These are phyloP conservation scores for Epichloe coenophiala DNA, from an alignment of 2,329 filamentous ascomycete genomes.

Conservation along the genomic window DNA sequence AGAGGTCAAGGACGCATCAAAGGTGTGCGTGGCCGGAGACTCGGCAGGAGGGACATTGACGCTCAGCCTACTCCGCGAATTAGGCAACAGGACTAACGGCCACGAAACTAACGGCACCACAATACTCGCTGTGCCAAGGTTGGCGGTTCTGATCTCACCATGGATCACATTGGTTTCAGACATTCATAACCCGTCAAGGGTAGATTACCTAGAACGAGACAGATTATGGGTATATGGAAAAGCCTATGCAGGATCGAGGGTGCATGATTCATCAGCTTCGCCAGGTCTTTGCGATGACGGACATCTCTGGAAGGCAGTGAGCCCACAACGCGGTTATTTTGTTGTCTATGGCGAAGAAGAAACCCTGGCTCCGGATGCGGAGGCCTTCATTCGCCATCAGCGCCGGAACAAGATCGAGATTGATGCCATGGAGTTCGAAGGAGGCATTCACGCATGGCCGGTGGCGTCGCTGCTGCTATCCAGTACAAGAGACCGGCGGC, in stretches of 20 bases:
- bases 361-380: conserved; percentile 59
- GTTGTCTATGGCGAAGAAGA: conserved; percentile 66
- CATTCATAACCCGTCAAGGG: conserved; percentile 52
- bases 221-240: conserved; percentile 56
- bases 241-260: conserved; percentile 43
- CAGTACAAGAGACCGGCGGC: conserved; percentile 31
- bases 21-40: conserved; percentile 62
- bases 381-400: conserved; percentile 42
- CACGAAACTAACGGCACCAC: conserved; percentile 4
- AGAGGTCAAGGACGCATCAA: conserved; percentile 41
- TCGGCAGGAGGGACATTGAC: conserved; percentile 66
- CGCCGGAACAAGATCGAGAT: conserved; percentile 39
- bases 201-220: conserved; percentile 60
- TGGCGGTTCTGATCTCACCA: conserved; percentile 65
- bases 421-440: conserved; percentile 45
- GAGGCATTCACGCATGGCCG: conserved; percentile 71
- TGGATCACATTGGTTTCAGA: conserved; percentile 63
- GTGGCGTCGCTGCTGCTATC: conserved; percentile 51
- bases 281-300: conserved; percentile 57
- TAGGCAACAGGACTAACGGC: conserved; percentile 26
- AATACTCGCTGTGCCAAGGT: conserved; percentile 20
- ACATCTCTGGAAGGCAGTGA: conserved; percentile 52
- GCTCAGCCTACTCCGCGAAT: conserved; percentile 56
- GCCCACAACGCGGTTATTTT: conserved; percentile 52
- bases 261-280: conserved; percentile 32